These are phyloP conservation scores for Begonia masoniana DNA, from an alignment of 306 rosid genomes.

Conservation along the genomic window DNA sequence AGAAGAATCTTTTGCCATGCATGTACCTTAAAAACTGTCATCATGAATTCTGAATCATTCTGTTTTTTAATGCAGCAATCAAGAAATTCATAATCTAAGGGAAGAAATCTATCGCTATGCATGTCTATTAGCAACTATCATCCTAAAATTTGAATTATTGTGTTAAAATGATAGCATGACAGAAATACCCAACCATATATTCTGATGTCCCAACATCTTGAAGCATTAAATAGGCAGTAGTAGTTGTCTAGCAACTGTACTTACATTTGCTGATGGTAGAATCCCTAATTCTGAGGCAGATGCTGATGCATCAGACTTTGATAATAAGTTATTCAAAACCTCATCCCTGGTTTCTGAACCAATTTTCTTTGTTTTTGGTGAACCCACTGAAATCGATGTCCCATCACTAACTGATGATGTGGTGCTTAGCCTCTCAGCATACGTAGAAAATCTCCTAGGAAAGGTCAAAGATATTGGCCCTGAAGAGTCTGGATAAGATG, in stretches of 20 bases:
- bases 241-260: conserved; percentile 1
- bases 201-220: too few species aligned
- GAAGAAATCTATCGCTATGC: too few species aligned
- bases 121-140: too few species aligned
- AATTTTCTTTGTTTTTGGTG: conserved; percentile 84
- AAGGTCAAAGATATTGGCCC: conserved; percentile 29
- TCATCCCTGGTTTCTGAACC: conserved; percentile 90
- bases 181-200: too few species aligned
- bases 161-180: too few species aligned
- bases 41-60: too few species aligned
- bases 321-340: conserved; percentile 47
- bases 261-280: conserved; percentile 48
- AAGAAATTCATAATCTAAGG: too few species aligned
- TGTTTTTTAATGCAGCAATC: too few species aligned
- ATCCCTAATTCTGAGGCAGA: conserved; percentile 38
- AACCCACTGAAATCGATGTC: conserved; percentile 46
- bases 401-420: conserved; percentile 57
- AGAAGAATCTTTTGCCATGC: neutral
- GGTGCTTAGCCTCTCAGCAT: conserved; percentile 87
- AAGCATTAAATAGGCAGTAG: too few species aligned
- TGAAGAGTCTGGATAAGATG: conserved; percentile 44
- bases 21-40: too few species aligned
- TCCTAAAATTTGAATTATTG: neutral
- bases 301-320: conserved; percentile 43
- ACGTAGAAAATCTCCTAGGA: conserved; percentile 70